Conservation (phyloP, 345 rosid genomes). For the Triadica sebifera region DNA sequence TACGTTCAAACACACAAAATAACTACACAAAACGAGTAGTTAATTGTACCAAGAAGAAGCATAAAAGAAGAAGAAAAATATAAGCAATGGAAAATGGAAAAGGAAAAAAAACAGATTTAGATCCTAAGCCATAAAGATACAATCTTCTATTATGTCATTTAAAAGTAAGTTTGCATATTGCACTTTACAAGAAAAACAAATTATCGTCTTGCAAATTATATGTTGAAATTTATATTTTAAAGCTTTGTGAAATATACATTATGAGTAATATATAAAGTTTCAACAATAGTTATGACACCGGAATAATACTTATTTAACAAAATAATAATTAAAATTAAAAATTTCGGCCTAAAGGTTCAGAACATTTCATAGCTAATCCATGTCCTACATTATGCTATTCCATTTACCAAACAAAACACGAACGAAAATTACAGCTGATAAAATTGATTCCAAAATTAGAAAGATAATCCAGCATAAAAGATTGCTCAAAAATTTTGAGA, state of each 20-base stretch:
- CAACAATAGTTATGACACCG: not conserved
- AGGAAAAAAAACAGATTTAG: not conserved
- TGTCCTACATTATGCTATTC: no score
- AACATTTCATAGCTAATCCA: no score
- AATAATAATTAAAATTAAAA: not conserved
- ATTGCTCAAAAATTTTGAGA: no score
- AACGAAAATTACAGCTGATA: not conserved
- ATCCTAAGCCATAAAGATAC: not conserved
- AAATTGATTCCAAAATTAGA: no score
- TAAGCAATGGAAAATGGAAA: constrained; percentile 1
- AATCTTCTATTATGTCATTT: not conserved
- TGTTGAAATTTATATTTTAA: no score
- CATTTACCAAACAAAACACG: not conserved
- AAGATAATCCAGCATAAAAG: no score
- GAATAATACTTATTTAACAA: not conserved
- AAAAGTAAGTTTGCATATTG: not conserved
- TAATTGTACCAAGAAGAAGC: not conserved
- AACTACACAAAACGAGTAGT: not conserved
- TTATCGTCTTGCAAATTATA: not conserved
- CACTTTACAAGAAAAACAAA: not conserved
- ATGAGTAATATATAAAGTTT: not conserved
- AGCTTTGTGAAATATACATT: no score
- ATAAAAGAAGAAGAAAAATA: constrained; percentile 10
- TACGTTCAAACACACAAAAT: not conserved
- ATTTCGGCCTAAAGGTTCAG: no score